Evolutionary conservation across 352 stramenopile genomes (phyloP).

Genomic region (Discostella stelligera): DNA sequence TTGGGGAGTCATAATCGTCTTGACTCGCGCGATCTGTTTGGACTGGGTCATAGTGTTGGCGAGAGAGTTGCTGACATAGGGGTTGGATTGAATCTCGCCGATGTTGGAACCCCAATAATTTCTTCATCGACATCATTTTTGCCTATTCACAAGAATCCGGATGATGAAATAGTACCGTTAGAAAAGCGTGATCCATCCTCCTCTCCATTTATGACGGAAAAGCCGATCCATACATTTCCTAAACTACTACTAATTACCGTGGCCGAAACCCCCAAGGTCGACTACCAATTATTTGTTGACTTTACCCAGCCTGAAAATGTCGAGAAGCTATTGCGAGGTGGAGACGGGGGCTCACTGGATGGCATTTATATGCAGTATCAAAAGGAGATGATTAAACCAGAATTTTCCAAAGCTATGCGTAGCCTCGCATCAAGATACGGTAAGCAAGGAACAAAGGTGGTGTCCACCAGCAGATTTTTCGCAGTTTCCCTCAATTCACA

Average conservation of each 20-base stretch:
- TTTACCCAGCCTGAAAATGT: slow-evolving; percentile 46
- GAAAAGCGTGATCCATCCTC: slow-evolving; percentile 9
- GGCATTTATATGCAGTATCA: slow-evolving; percentile 68
- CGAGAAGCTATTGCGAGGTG: slow-evolving; percentile 38
- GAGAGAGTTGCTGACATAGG: slow-evolving; percentile 14
- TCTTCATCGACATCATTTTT: slow-evolving; percentile 39
- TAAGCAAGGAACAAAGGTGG: too few species aligned
- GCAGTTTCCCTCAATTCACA: too few species aligned
- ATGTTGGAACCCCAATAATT: slow-evolving; percentile 14
- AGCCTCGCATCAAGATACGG: slow-evolving; percentile 32
- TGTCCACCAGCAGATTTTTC: too few species aligned
- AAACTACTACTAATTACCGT: slow-evolving; percentile 49
- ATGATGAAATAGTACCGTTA: slow-evolving; percentile 6
- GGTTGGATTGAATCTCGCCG: slow-evolving; percentile 26
- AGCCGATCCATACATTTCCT: slow-evolving; percentile 23
- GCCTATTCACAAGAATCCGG: slow-evolving; percentile 15
- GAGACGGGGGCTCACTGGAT: slow-evolving; percentile 49
- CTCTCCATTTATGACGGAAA: not conserved
- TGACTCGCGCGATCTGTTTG: slow-evolving; percentile 27
- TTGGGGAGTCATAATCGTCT: slow-evolving; percentile 36
- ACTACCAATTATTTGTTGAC: slow-evolving; percentile 36
- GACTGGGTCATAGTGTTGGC: not conserved
- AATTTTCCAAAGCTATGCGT: slow-evolving; percentile 33
- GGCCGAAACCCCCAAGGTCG: slow-evolving; percentile 33
- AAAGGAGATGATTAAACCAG: slow-evolving; percentile 44